Percentiles rank a stretch among this genome's conserved stretches.
Conservation (phyloP, 345 rosid genomes). For the Trapa bicornis region DNA sequence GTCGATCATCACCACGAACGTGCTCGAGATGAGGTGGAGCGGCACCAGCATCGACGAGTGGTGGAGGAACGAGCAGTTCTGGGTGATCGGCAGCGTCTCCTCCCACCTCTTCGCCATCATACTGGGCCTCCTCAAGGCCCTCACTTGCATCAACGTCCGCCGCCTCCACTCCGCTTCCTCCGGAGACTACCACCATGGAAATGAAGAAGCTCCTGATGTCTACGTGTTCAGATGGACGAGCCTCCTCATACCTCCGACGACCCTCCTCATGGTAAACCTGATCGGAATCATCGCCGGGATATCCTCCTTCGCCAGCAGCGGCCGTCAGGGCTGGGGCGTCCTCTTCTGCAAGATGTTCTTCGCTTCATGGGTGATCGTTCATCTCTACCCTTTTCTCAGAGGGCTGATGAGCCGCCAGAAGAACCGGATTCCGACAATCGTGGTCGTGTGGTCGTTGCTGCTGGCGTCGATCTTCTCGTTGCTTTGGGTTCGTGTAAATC, state of each 20-base stretch:
- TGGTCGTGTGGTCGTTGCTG: slow-evolving; percentile 32
- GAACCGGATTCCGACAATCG: slow-evolving; percentile 29
- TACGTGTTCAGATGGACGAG: slow-evolving; percentile 35
- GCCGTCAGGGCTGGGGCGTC: slow-evolving; percentile 29
- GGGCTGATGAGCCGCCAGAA: slow-evolving; percentile 34
- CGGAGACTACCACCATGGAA: slow-evolving; percentile 12
- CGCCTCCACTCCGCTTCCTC: slow-evolving; percentile 20
- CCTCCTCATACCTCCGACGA: slow-evolving; percentile 32
- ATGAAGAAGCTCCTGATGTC: slow-evolving; percentile 20
- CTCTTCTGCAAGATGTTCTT: slow-evolving; percentile 36
- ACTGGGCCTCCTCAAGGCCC: slow-evolving; percentile 29
- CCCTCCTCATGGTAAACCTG: slow-evolving; percentile 29
- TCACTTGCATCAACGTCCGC: slow-evolving; percentile 20
- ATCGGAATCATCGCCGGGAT: slow-evolving; percentile 31
- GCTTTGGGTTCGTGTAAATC: slow-evolving; percentile 31
- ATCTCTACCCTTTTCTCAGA: slow-evolving; percentile 30
- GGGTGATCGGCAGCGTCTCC: slow-evolving; percentile 34
- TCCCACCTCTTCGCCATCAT: slow-evolving; percentile 31
- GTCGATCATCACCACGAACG: slow-evolving; percentile 28
- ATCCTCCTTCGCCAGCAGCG: slow-evolving; percentile 20
- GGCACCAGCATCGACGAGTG: slow-evolving; percentile 31
- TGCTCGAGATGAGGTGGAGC: slow-evolving; percentile 41
- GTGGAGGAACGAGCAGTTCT: slow-evolving; percentile 44
- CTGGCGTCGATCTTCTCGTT: slow-evolving; percentile 34
- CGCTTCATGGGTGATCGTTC: slow-evolving; percentile 36